phyloP scores from a whole-genome alignment of 108 stramenopile genomes.

The Asterionellopsis glacialis region DNA sequence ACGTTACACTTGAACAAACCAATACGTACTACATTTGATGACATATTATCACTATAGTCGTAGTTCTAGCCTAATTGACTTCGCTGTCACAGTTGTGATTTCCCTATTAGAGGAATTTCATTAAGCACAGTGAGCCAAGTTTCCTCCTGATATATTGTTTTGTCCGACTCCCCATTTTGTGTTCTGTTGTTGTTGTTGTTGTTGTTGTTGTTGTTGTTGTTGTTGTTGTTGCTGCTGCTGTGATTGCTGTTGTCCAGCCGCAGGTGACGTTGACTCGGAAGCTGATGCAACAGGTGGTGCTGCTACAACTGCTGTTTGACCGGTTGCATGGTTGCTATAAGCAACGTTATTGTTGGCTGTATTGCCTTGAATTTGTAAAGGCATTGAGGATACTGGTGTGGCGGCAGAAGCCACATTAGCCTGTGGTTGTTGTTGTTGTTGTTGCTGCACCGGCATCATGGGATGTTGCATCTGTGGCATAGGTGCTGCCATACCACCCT shows the following conservation, averaged over 20 bases:
- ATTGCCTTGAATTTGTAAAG: too few species aligned
- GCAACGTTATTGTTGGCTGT: too few species aligned
- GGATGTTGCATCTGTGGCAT: not conserved
- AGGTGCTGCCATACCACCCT: not conserved
- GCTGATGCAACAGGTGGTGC: conserved; percentile 7
- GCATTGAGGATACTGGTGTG: too few species aligned
- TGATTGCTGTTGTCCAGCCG: conserved; percentile 9
- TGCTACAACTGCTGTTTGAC: conserved; percentile 13
- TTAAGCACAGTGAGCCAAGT: conserved; percentile 46
- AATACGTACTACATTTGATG: too few species aligned
- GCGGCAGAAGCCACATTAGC: too few species aligned
- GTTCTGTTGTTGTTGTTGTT: conserved; percentile 14
- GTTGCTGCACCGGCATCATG: not conserved
- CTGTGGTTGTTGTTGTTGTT: not conserved
- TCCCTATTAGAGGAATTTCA: too few species aligned
- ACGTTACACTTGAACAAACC: too few species aligned
- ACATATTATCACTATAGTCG: too few species aligned
- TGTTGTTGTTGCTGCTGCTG: conserved; percentile 14
- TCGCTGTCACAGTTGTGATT: too few species aligned
- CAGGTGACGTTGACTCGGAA: conserved; percentile 1
- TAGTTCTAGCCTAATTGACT: too few species aligned
- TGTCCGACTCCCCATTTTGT: conserved; percentile 5
- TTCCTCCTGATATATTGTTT: conserved; percentile 19
- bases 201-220: conserved; percentile 10
- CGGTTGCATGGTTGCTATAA: too few species aligned